Base-by-base conservation (phyloP, 352 stramenopile genomes). In the Globisporangium cylindrosporum region DNA sequence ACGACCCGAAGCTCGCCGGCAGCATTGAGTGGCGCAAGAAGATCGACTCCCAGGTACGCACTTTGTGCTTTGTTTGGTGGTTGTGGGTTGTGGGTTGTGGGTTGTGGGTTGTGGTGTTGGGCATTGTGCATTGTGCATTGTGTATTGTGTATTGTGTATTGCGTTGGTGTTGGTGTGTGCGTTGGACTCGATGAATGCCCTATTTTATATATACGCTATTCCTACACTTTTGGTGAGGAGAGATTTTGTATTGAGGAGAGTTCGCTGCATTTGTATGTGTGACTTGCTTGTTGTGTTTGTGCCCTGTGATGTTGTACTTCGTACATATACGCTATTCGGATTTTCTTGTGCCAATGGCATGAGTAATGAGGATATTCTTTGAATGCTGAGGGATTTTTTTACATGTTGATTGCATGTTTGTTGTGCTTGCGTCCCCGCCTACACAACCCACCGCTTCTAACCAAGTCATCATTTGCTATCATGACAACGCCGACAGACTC, bases 21-120 rank as follows among this genome's bases (percentile, higher is more conserved):
- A 78, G 82, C 57, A 90, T 96, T 46, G 91, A 96, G 51, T 99
- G 96, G 96, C 83, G 96, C 69, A 97, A 98, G 71, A 99, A 98
- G 88, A 98, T 99, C 73, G 97, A 99, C 69, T 90, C 83, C 38
- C 87, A 96, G 81, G 80, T 92, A 68, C 58, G 83, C 56, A 62
- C 15, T 62, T 62, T 82, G 18, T 34, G 7, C 22, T 41, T 34
- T 73, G 24, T 32, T 25, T 12, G 34, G 46, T 43, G 53, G 34
- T 58, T 24, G 12, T 25, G 66, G 71, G 38, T 22, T 49, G 10
- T 57, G 36, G 25, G 34, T 58, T 24, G 12, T 25, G 66, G 53
- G 34, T 58, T 24, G 12, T 25, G 66, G 71, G 38, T 22, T 49
- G 10, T 57, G 36, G 25, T 68, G 6, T 62, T 22, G 51, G 38